phyloP scores from a whole-genome alignment of 208 protist genomes.

The Trichomonas vaginalis region DNA sequence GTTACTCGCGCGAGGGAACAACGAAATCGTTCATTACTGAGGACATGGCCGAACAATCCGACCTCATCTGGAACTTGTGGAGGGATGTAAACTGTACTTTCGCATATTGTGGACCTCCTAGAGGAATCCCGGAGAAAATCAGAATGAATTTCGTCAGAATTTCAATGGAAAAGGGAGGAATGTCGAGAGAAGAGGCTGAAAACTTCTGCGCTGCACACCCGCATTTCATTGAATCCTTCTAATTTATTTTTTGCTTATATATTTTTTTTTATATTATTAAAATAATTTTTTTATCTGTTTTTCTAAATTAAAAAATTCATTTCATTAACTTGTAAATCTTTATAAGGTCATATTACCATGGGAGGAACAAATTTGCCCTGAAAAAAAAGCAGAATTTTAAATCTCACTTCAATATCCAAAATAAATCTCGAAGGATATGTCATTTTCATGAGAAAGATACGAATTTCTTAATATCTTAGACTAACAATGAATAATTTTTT shows the following conservation, averaged over 20 bases:
- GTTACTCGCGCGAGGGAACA: neutral
- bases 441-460: too few species aligned
- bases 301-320: too few species aligned
- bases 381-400: too few species aligned
- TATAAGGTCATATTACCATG: too few species aligned
- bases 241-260: neutral
- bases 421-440: too few species aligned
- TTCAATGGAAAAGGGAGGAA: neutral
- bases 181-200: neutral
- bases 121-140: neutral
- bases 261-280: neutral
- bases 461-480: too few species aligned
- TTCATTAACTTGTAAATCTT: too few species aligned
- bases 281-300: too few species aligned
- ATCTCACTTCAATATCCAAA: too few species aligned
- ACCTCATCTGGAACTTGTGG: neutral
- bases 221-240: neutral
- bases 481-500: too few species aligned
- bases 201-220: neutral
- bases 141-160: neutral
- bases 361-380: too few species aligned
- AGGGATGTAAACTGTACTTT: neutral
- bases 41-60: neutral
- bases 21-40: neutral
- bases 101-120: neutral